Base-by-base conservation (phyloP, 2,329 filamentous ascomycete species). In the Aspergillus pseudoviridinutans region DNA sequence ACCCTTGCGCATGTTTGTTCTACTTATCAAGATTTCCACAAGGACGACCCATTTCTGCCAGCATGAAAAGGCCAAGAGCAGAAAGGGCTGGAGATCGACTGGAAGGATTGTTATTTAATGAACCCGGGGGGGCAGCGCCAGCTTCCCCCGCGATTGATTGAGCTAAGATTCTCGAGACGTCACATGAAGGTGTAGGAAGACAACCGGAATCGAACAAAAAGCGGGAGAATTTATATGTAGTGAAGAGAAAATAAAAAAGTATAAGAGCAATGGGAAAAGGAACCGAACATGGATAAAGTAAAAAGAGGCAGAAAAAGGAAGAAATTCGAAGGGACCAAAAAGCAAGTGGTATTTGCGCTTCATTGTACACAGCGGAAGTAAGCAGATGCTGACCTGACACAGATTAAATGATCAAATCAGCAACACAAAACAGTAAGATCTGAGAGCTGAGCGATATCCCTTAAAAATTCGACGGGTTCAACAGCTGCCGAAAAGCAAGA, bases 331-430 rank as follows among this genome's bases (percentile, higher is more conserved):
- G 62, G 58, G 62, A 63, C 61, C 66, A 65, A 65, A 62, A 56
- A 64, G 56, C 60, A 69, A 58, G 67, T 73, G 72, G 70, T 74
- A 74, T 74, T 73, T 72, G 70, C 71, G 71, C 71, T 74, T 71
- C 72, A 73, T 73, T 73, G 70, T 74, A 74, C 71, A 74, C 64
- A 65, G 64, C 58, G 54, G 62, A 57, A 60, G 44, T 47, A 57
- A 54, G 42, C 20, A 42, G 49, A 53, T 54, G 57, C 57, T 50
- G 63, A 60, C 49, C 51, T 58, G 57, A 58, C 57, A 59, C 24
- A 57, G 42, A 29, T 29, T 17, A 25, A n/a, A 22, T 57, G 55
- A 59, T 62, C 62, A 59, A 58, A 61, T 55, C 58, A 63, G 62
- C 35, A 56, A 61, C 55, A 61, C 53, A 38, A 56, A 62, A 35